A percentile compares a stretch with the other conserved stretches of the same genome.
Conservation (phyloP, 108 stramenopile genomes). For the Pelagomonas calceolata region DNA sequence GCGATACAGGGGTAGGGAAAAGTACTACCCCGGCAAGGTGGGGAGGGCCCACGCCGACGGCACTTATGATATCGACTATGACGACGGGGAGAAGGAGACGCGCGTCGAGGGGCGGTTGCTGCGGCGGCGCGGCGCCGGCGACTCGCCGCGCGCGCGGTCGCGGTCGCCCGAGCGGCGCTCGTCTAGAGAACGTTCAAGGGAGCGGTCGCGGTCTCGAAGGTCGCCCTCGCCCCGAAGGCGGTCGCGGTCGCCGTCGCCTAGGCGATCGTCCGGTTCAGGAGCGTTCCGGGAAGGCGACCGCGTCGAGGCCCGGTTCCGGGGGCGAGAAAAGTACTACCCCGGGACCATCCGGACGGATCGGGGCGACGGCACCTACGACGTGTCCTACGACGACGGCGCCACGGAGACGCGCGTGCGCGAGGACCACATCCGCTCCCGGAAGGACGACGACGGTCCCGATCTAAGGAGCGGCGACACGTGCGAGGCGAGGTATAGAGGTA, state of each 20-base stretch:
- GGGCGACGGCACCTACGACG: slow-evolving; percentile 38
- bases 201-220: slow-evolving; percentile 1
- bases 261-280: slow-evolving; percentile 2
- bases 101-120: slow-evolving; percentile 8
- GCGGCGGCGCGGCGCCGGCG: slow-evolving; percentile 5
- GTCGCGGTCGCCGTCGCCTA: slow-evolving; percentile 18
- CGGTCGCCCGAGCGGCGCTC: slow-evolving; percentile 1
- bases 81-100: slow-evolving; percentile 25
- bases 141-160: slow-evolving; percentile 14
- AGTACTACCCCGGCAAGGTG: slow-evolving; percentile 9
- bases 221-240: slow-evolving; percentile 3
- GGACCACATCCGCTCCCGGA: slow-evolving; percentile 3
- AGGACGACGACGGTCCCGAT: too few relatives aligned
- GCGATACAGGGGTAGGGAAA: slow-evolving; percentile 17
- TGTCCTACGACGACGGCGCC: slow-evolving; percentile 48
- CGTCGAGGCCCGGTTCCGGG: slow-evolving; percentile 37
- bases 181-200: slow-evolving; percentile 10
- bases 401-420: slow-evolving; percentile 22
- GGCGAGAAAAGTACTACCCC: slow-evolving; percentile 22
- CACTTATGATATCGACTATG: slow-evolving; percentile 32
- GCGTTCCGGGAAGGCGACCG: slow-evolving; percentile 21
- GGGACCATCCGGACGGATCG: slow-evolving; percentile 25
- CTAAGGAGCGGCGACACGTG: slow-evolving; percentile 23
- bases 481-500: slow-evolving; percentile 35
- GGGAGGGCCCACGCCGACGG: neutral